These are phyloP conservation scores for Fusarium tanahbumbuense DNA, from an alignment of 2,329 filamentous ascomycete genomes.

Conservation along the genomic window DNA sequence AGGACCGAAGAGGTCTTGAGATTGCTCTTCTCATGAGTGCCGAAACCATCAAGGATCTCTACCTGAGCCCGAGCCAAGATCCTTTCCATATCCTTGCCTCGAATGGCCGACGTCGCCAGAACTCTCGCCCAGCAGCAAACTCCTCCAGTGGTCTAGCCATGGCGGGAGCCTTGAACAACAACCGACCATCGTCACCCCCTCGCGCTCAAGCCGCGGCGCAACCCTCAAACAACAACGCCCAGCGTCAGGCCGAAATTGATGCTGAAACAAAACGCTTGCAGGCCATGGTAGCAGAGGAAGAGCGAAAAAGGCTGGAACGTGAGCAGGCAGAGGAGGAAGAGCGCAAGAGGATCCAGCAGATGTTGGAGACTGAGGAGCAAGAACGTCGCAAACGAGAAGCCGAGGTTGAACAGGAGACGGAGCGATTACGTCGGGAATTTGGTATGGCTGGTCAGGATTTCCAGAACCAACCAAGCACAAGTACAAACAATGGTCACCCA, in stretches of 20 bases:
- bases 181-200: slow-evolving; percentile 38
- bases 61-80: slow-evolving; percentile 73
- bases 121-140: slow-evolving; percentile 54
- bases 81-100: slow-evolving; percentile 77
- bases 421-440: slow-evolving; percentile 77
- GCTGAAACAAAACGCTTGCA: slow-evolving; percentile 81
- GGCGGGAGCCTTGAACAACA: slow-evolving; percentile 56
- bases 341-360: slow-evolving; percentile 68
- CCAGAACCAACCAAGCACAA: slow-evolving; percentile 35
- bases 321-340: slow-evolving; percentile 67
- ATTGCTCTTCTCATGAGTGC: slow-evolving; percentile 76
- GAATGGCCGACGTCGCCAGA: slow-evolving; percentile 48
- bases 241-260: slow-evolving; percentile 65
- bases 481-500: slow-evolving; percentile 23
- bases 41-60: slow-evolving; percentile 74
- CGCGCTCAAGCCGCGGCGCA: slow-evolving; percentile 29
- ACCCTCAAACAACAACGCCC: slow-evolving; percentile 34
- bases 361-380: slow-evolving; percentile 74
- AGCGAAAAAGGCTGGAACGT: slow-evolving; percentile 66
- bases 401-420: slow-evolving; percentile 82
- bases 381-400: slow-evolving; percentile 66
- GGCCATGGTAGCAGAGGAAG: slow-evolving; percentile 62
- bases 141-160: slow-evolving; percentile 41
- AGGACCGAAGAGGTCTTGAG: slow-evolving; percentile 94
- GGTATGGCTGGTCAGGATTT: slow-evolving; percentile 65